Percentiles rank a stretch among this genome's conserved stretches.
phyloP scores from a whole-genome alignment of 108 stramenopile species.

The Pseudonitzschia pungens region DNA sequence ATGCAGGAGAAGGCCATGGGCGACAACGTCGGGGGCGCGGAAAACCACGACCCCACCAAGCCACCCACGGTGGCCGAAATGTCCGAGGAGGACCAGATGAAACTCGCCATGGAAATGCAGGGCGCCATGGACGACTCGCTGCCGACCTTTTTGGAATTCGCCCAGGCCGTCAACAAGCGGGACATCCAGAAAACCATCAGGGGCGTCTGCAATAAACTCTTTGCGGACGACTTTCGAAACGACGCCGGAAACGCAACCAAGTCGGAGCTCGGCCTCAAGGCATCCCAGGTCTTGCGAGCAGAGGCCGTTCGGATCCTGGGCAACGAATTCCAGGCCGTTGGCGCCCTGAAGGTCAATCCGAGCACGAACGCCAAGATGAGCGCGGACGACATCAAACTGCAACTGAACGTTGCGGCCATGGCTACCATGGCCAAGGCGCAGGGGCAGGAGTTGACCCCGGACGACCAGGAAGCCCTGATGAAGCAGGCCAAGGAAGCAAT shows the following conservation, averaged over 20 bases:
- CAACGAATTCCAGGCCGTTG: conserved; percentile 57
- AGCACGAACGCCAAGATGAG: conserved; percentile 19
- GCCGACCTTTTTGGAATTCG: conserved; percentile 75
- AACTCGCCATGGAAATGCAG: conserved; percentile 44
- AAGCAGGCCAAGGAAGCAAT: conserved; percentile 50
- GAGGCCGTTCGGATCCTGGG: conserved; percentile 70
- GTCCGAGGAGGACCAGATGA: conserved; percentile 59
- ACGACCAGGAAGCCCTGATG: conserved; percentile 75
- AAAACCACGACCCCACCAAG: conserved; percentile 17
- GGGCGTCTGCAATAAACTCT: conserved; percentile 73
- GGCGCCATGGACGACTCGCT: conserved; percentile 67
- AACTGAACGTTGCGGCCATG: conserved; percentile 80
- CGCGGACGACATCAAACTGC: conserved; percentile 71
- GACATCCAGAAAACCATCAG: conserved; percentile 77
- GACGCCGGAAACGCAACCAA: no score
- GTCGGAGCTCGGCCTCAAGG: conserved; percentile 57
- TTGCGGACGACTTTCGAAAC: conserved; percentile 75
- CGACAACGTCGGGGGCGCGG: conserved; percentile 9
- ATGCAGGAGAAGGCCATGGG: conserved; percentile 41
- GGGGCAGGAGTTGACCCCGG: conserved; percentile 74
- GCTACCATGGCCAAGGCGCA: conserved; percentile 89
- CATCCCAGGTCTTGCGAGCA: conserved; percentile 57
- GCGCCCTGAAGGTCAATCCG: conserved; percentile 38
- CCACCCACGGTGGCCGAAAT: conserved; percentile 18
- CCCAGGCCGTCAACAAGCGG: conserved; percentile 79